phyloP scores from a whole-genome alignment of 2,329 filamentous ascomycete species.

The Leptographium galeiforme region DNA sequence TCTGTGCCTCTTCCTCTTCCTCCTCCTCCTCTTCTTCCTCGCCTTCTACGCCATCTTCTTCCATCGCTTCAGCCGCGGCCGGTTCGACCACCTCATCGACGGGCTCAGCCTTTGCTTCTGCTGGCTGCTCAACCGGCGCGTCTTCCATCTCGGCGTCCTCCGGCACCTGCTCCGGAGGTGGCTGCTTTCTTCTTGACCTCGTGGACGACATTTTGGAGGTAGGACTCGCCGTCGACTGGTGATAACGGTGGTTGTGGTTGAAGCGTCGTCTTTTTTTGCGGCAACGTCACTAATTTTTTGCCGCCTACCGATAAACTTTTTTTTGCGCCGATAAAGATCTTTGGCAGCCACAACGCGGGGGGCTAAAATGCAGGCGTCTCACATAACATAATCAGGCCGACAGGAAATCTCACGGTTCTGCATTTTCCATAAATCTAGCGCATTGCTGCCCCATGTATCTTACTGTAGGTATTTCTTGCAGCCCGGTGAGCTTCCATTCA shows the following conservation, averaged over 20 bases:
- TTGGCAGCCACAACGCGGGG: neutral
- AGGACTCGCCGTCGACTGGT: neutral
- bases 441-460: too few relatives aligned
- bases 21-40: constrained; percentile 28
- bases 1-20: constrained; percentile 36
- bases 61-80: constrained; percentile 5
- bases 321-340: neutral
- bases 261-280: neutral
- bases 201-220: constrained; percentile 7
- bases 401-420: too few relatives aligned
- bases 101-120: constrained; percentile 11
- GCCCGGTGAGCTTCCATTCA: neutral
- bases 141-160: constrained; percentile 29
- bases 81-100: constrained; percentile 10
- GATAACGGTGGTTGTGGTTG: neutral
- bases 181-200: constrained; percentile 7
- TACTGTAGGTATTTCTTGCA: too few relatives aligned
- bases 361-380: neutral
- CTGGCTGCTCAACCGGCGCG: constrained; percentile 17
- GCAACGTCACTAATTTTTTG: neutral
- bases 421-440: too few relatives aligned
- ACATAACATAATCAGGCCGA: neutral
- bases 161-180: constrained; percentile 7
- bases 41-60: constrained; percentile 5
- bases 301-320: neutral